These are phyloP conservation scores for Penicillium dipodomyicola DNA, from an alignment of 495 filamentous ascomycete genomes.

Conservation along the genomic window DNA sequence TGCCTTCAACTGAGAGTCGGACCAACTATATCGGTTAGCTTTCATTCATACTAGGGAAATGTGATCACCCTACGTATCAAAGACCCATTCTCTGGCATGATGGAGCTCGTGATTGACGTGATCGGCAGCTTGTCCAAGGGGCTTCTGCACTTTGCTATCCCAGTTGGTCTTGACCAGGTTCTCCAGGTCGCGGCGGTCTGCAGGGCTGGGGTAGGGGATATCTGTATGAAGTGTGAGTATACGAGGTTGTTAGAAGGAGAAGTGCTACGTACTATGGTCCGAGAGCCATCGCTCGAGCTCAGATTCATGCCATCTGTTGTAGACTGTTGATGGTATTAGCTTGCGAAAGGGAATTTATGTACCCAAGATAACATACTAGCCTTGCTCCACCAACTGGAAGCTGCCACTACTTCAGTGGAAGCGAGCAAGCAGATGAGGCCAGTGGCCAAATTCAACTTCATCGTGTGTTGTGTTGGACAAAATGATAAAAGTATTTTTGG, in stretches of 20 bases:
- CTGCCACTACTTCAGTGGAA: constrained; percentile 61
- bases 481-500: background rate
- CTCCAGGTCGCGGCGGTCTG: constrained; percentile 85
- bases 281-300: constrained; percentile 97
- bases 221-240: constrained; percentile 40
- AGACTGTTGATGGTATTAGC: constrained; percentile 56
- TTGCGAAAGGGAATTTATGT: background rate
- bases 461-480: constrained; percentile 35
- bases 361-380: constrained; percentile 58
- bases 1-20: constrained; percentile 82
- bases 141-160: constrained; percentile 64
- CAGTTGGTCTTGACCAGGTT: constrained; percentile 85
- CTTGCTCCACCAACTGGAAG: constrained; percentile 77
- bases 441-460: constrained; percentile 71
- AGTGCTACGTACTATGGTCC: constrained; percentile 58
- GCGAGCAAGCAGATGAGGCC: constrained; percentile 69
- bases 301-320: constrained; percentile 99
- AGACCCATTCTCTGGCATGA: constrained; percentile 84
- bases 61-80: constrained; percentile 71
- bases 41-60: background rate
- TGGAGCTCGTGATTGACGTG: constrained; percentile 65
- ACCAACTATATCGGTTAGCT: constrained; percentile 57
- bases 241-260: background rate
- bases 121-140: constrained; percentile 75
- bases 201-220: constrained; percentile 77